Percentiles rank a stretch among this genome's conserved stretches.
Conservation (phyloP, 495 filamentous ascomycete genomes). For the Lentithecium fluviatile region DNA sequence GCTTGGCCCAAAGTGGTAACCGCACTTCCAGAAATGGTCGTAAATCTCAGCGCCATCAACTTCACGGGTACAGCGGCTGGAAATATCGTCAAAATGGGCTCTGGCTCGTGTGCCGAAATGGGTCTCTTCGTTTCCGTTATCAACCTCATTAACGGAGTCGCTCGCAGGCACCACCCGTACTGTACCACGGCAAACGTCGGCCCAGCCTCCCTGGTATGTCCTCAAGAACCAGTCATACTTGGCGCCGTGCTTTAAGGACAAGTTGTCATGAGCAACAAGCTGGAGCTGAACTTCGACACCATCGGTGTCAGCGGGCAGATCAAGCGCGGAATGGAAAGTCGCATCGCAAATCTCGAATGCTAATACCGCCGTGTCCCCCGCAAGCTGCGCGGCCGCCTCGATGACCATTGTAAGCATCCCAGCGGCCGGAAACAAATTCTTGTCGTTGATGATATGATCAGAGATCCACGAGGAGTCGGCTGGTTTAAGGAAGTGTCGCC, state of each 20-base stretch:
- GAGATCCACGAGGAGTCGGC: constrained; percentile 1
- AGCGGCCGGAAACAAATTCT: constrained; percentile 12
- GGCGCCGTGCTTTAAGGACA: neutral
- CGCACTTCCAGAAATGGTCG: neutral
- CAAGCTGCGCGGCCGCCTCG: constrained; percentile 4
- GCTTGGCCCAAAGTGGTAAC: constrained; percentile 2
- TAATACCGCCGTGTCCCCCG: neutral
- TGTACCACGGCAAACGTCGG: neutral
- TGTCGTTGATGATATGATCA: constrained; percentile 9
- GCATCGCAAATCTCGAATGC: neutral
- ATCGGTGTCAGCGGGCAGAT: neutral
- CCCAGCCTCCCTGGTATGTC: neutral
- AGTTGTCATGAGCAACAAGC: neutral
- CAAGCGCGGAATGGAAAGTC: neutral
- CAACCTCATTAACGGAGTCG: neutral
- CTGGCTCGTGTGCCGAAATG: neutral
- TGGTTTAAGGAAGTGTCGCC: neutral
- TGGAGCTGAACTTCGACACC: constrained; percentile 2
- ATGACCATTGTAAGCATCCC: constrained; percentile 18
- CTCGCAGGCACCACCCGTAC: neutral
- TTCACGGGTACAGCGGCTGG: neutral
- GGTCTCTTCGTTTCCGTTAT: neutral
- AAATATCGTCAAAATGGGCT: neutral
- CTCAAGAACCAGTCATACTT: neutral
- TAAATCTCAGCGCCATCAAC: constrained; percentile 1